These are phyloP conservation scores for Hanseniaspora valbyensis DNA, from an alignment of 805 yeast species.

Conservation along the genomic window DNA sequence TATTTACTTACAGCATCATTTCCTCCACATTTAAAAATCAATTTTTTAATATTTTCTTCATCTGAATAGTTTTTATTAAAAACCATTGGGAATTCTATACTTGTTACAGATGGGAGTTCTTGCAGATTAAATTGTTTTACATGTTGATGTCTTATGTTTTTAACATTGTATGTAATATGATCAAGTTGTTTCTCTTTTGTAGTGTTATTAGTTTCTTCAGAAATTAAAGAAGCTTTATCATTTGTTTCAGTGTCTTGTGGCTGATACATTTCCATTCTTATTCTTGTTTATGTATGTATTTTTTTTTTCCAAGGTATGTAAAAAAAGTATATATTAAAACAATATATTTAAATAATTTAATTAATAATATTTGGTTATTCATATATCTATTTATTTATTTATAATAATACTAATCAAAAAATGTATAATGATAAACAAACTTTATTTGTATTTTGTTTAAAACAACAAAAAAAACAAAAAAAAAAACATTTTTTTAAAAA, in stretches of 20 bases:
- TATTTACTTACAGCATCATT: constrained; percentile 6
- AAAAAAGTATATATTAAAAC: no score
- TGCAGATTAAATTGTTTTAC: constrained; percentile 47
- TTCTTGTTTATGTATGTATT: no score
- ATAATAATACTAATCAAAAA: no score
- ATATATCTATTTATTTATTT: no score
- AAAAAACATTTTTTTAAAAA: no score
- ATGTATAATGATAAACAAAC: no score
- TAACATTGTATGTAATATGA: constrained; percentile 6
- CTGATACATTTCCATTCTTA: no score
- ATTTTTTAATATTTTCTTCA: constrained; percentile 43
- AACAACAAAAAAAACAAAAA: no score
- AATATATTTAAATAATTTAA: no score
- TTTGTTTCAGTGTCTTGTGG: background rate
- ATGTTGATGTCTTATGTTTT: constrained; percentile 5
- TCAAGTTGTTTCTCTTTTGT: background rate
- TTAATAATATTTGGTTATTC: no score
- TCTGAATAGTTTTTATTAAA: constrained; percentile 32
- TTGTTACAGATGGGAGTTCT: constrained; percentile 61
- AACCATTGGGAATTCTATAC: constrained; percentile 68
- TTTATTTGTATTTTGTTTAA: no score
- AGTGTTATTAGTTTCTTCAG: background rate
- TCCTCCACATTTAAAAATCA: constrained; percentile 65
- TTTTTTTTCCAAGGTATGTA: no score
- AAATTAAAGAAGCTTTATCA: background rate